Conservation (phyloP, 257 asterid genomes). For the Solanum tarijense region DNA sequence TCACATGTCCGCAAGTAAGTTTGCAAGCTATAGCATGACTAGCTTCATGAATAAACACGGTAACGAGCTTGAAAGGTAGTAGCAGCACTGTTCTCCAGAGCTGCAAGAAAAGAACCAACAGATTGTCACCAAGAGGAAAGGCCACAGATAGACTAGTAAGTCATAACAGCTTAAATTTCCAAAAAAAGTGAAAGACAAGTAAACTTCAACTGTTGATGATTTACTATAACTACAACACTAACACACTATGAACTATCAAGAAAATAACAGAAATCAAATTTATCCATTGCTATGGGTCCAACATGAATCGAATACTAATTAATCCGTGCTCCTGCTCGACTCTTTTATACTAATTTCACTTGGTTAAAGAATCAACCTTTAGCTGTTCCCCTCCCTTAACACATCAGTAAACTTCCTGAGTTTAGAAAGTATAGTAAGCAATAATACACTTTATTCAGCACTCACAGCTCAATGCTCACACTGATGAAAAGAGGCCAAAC, state of each 20-base stretch:
- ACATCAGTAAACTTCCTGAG: not conserved
- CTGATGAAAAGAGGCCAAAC: not conserved
- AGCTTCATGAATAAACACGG: constrained; percentile 36
- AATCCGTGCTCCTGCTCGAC: not conserved
- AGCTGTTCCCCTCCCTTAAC: not conserved
- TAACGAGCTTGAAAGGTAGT: constrained; percentile 31
- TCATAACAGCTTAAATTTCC: not conserved
- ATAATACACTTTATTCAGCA: not conserved
- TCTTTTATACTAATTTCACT: not conserved
- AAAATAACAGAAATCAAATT: not conserved
- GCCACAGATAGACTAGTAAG: not conserved
- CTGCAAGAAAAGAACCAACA: constrained; percentile 4
- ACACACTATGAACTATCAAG: not conserved
- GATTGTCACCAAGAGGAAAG: not conserved
- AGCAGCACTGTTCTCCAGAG: constrained; percentile 29
- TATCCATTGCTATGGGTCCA: not conserved
- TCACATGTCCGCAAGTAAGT: constrained; percentile 36
- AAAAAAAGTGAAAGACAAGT: not conserved
- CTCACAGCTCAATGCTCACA: not conserved
- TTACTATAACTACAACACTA: not conserved
- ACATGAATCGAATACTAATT: not conserved
- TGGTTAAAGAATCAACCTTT: not conserved
- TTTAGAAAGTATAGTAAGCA: not conserved
- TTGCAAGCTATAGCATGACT: constrained; percentile 40
- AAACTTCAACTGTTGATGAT: not conserved